Percentiles rank a stretch among this genome's conserved stretches.
Evolutionary conservation across 345 rosid genomes (phyloP).

Genomic region (Draba incana): DNA sequence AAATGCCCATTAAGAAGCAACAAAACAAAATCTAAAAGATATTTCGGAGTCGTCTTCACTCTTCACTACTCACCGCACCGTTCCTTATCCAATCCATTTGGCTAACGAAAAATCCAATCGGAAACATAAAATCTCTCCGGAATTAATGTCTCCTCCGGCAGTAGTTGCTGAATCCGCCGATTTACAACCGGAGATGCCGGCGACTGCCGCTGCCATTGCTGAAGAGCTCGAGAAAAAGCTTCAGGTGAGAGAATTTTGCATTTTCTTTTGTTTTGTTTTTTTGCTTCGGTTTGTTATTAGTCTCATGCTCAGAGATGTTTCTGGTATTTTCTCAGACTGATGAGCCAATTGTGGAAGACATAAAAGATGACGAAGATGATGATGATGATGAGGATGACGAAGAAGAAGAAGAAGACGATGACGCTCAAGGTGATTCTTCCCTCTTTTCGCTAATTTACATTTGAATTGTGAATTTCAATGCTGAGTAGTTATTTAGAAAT

Average conservation of each 20-base stretch:
- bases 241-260: constrained; percentile 37
- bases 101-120: constrained; percentile 4
- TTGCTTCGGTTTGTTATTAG: too few relatives aligned
- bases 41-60: background rate
- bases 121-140: background rate
- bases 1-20: background rate
- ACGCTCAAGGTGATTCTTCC: constrained; percentile 49
- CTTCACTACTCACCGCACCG: constrained; percentile 6
- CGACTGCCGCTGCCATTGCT: constrained; percentile 27
- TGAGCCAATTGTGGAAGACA: constrained; percentile 67
- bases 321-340: constrained; percentile 43
- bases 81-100: constrained; percentile 35
- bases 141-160: constrained; percentile 63
- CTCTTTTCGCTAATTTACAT: too few relatives aligned
- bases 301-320: background rate
- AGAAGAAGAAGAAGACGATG: constrained; percentile 74
- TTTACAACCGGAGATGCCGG: constrained; percentile 31
- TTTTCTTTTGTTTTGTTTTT: background rate
- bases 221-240: constrained; percentile 50
- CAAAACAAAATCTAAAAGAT: background rate
- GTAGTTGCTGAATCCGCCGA: constrained; percentile 54
- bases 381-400: constrained; percentile 70
- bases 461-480: too few relatives aligned
- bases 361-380: constrained; percentile 67
- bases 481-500: background rate